A percentile compares a stretch with the other conserved stretches of the same genome.
Conservation (phyloP, 805 yeast species). For the Lachancea kluyveri region DNA sequence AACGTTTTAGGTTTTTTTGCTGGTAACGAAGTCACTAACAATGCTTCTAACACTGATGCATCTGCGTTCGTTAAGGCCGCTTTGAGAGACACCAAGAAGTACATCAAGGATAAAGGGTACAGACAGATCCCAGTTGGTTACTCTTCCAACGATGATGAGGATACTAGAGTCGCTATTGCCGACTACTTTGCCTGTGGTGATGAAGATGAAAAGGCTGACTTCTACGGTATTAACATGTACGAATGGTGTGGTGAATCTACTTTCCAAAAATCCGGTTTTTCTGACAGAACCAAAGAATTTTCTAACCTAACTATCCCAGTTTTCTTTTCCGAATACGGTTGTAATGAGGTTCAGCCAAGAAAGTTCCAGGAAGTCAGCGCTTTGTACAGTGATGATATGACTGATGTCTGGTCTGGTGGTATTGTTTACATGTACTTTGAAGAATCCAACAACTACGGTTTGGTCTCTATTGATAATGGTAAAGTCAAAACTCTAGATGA, state of each 20-base stretch:
- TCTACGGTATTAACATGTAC: constrained; percentile 76
- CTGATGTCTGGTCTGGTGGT: constrained; percentile 77
- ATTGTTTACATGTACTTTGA: constrained; percentile 72
- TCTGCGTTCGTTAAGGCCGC: constrained; percentile 75
- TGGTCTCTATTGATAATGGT: constrained; percentile 42
- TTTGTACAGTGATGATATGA: constrained; percentile 54
- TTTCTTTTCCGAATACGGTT: constrained; percentile 73
- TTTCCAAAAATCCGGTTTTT: constrained; percentile 52
- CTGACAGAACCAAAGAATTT: constrained; percentile 51
- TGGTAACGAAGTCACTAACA: constrained; percentile 71
- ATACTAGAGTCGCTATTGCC: constrained; percentile 53
- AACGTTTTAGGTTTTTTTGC: constrained; percentile 71
- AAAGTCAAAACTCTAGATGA: constrained; percentile 49
- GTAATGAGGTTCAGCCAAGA: constrained; percentile 59
- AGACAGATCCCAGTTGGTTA: constrained; percentile 69
- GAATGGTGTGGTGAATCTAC: constrained; percentile 69
- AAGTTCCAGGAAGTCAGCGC: constrained; percentile 57
- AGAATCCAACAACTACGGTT: constrained; percentile 63
- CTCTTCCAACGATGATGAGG: constrained; percentile 63
- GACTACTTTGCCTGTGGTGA: constrained; percentile 67
- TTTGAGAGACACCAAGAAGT: constrained; percentile 60
- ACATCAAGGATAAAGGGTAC: constrained; percentile 50
- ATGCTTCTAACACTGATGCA: constrained; percentile 52
- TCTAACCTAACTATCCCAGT: constrained; percentile 55
- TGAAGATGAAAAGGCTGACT: constrained; percentile 52